Evolutionary conservation across 176 grass and related monocot genomes (phyloP).

Genomic region (Aegilops speltoides): DNA sequence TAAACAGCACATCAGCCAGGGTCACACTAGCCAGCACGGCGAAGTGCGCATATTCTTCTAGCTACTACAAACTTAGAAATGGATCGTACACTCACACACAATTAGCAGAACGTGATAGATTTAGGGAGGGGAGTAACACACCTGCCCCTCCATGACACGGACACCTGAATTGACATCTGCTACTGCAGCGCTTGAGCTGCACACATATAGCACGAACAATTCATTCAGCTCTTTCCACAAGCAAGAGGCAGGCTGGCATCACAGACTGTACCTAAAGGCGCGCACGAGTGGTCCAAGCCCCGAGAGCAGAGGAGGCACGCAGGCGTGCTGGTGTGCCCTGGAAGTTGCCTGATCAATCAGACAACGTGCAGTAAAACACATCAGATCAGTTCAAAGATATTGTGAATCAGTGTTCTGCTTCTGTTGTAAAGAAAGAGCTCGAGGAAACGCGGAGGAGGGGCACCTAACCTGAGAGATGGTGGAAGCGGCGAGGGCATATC

Average conservation of each 20-base stretch:
- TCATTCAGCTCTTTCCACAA: neutral
- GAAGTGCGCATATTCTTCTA: neutral
- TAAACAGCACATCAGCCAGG: neutral
- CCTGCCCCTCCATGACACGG: neutral
- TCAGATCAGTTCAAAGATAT: neutral
- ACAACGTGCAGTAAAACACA: neutral
- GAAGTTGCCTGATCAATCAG: neutral
- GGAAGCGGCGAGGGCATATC: neutral
- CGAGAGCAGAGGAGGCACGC: neutral
- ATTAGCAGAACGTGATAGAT: neutral
- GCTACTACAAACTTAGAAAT: neutral
- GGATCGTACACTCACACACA: neutral
- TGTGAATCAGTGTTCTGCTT: neutral
- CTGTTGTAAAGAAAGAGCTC: neutral
- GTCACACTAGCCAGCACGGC: neutral
- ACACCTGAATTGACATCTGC: neutral
- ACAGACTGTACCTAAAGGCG: neutral
- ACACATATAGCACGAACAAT: neutral
- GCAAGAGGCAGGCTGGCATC: neutral
- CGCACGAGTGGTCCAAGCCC: neutral
- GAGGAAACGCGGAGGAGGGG: neutral
- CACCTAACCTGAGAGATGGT: neutral
- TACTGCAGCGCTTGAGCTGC: neutral
- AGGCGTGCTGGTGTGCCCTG: neutral
- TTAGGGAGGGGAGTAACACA: neutral